Evolutionary conservation across 352 stramenopile species (phyloP), one percentile per base, ranked within the genome.

Genomic region (Hyaloperonospora arabidopsidis): DNA sequence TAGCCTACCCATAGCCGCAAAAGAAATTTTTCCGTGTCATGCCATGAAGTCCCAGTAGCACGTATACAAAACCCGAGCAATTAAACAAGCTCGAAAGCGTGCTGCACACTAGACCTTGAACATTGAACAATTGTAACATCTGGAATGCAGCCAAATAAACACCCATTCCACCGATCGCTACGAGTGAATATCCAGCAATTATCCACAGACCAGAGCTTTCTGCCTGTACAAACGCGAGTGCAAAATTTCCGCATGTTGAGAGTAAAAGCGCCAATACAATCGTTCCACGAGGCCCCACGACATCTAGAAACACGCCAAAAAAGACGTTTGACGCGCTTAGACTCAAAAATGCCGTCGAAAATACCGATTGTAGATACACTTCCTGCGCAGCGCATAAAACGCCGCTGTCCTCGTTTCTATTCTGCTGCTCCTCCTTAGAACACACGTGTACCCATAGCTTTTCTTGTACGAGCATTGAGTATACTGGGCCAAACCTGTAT

Each of bases 51-150:
- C 59, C 59, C 28, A 92, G 68, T 15, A 87, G 52, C 82, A 92
- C 89, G 57, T 89, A 92, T n/a, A 92, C 56, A 49, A 90, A 92
- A 1, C 82, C 79, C 3, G 79, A 92, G 21, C 79, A 88, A 45
- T 92, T 92, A 54, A 92, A 92, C 38, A 92, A 58, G 38, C 82
- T 92, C 15, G 82, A 89, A 15, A 89, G 58, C n/a, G 72, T 81
- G 36, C 79, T 89, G 59, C 79, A 92, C 32, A 89, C 77, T 18
- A 89, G 66, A 0, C 79, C 82, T 68, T 92, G 82, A 1, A 79
- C 71, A 49, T 84, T 65, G 45, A 83, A 92, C 3, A 92, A 60
- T 52, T 90, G 77, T 4, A 90, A 62, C n/a, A 92, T 68, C 63
- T 92, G 82, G 48, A 92, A 89, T 1, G 79, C 75, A 1, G 79